phyloP scores from a whole-genome alignment of 495 filamentous ascomycete genomes.

The Pseudoneurospora amorphoporcata region DNA sequence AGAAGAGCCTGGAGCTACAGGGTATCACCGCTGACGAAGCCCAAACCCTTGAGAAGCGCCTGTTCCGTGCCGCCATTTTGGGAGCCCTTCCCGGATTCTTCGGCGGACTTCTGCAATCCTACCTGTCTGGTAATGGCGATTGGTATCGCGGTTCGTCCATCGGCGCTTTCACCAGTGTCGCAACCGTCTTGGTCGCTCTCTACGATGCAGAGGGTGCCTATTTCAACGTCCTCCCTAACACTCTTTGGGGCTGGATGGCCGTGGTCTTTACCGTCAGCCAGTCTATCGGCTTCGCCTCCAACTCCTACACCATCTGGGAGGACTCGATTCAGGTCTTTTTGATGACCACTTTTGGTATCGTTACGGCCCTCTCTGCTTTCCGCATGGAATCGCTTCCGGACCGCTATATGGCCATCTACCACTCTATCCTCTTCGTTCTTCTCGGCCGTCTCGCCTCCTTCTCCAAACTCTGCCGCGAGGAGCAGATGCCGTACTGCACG shows the following conservation, averaged over 20 bases:
- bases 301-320: constrained; percentile 99
- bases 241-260: constrained; percentile 79
- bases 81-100: constrained; percentile 18
- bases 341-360: constrained; percentile 73
- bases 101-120: constrained; percentile 20
- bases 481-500: constrained; percentile 93
- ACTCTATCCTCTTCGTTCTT: constrained; percentile 73
- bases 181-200: constrained; percentile 49
- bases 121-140: constrained; percentile 21
- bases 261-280: constrained; percentile 71
- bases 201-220: constrained; percentile 39
- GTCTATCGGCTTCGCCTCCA: constrained; percentile 86
- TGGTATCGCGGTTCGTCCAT: constrained; percentile 31
- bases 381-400: constrained; percentile 52
- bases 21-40: constrained; percentile 18
- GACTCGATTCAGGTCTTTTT: constrained; percentile 91
- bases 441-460: constrained; percentile 77
- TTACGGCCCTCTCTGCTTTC: constrained; percentile 61
- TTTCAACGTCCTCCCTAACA: constrained; percentile 57
- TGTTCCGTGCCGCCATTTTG: constrained; percentile 25
- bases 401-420: constrained; percentile 64
- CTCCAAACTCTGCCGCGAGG: constrained; percentile 90
- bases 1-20: constrained; percentile 32
- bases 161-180: constrained; percentile 52
- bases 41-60: constrained; percentile 24